phyloP scores from a whole-genome alignment of 495 filamentous ascomycete genomes.

The Rostrohypoxylon terebratum region DNA sequence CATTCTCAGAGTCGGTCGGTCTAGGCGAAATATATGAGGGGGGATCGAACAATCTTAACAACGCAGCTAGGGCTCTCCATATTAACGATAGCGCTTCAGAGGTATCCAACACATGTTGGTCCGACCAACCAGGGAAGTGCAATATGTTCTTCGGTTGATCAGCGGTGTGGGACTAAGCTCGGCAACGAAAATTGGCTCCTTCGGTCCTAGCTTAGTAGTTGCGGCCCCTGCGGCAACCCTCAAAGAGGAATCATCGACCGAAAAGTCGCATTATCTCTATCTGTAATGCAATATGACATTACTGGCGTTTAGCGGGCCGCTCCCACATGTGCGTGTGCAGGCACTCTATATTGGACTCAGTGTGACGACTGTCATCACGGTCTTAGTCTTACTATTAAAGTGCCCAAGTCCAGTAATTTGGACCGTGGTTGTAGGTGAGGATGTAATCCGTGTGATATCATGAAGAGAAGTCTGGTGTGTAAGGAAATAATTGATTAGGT shows the following conservation, averaged over 20 bases:
- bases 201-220: constrained; percentile 1
- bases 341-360: not conserved
- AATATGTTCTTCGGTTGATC: constrained; percentile 2
- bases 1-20: not conserved
- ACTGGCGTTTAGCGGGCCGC: not conserved
- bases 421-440: not conserved
- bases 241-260: constrained; percentile 10
- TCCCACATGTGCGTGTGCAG: constrained; percentile 1
- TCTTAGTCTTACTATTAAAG: not conserved
- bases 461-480: not conserved
- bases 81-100: not conserved
- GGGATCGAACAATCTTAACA: not conserved
- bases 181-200: not conserved
- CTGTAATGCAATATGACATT: not conserved
- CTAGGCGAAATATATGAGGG: constrained; percentile 5
- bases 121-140: not conserved
- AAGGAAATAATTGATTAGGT: not conserved
- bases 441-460: not conserved
- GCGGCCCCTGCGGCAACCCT: not conserved
- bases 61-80: not conserved
- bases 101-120: not conserved
- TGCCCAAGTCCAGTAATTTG: not conserved
- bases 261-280: not conserved
- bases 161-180: not conserved
- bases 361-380: not conserved